phyloP scores from a whole-genome alignment of 2,329 filamentous ascomycete species.

The Tolypocladium sp. region DNA sequence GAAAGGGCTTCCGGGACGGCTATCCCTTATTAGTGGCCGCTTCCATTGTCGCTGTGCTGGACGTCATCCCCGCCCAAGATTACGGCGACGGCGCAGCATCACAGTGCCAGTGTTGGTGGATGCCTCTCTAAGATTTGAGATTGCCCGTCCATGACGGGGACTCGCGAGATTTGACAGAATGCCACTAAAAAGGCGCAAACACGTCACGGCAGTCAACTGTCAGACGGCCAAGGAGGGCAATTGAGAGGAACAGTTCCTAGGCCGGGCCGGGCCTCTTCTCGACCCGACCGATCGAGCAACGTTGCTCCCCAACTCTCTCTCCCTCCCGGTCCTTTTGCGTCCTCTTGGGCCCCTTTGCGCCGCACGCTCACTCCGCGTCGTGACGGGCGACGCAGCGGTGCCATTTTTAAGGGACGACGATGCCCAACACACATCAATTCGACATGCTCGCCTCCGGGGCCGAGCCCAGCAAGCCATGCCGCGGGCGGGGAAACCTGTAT shows the following conservation, averaged over 20 bases:
- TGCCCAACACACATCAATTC: not conserved
- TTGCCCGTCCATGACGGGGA: not conserved
- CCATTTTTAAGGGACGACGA: not conserved
- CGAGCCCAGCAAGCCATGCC: not conserved
- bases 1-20: not conserved
- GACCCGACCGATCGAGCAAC: not conserved
- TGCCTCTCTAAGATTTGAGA: no score
- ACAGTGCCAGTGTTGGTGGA: not conserved
- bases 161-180: not conserved
- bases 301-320: not conserved
- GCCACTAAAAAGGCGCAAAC: not conserved
- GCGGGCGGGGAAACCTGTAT: not conserved
- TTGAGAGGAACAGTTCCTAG: fast-evolving
- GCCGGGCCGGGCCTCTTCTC: not conserved
- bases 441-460: not conserved
- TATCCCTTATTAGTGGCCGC: not conserved
- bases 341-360: no score
- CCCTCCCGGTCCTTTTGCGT: not conserved
- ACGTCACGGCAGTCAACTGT: not conserved
- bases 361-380: not conserved
- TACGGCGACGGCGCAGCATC: not conserved
- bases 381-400: not conserved
- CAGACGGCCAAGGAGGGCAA: not conserved
- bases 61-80: not conserved
- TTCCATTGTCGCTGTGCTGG: not conserved